Base-by-base conservation (phyloP, 2,329 filamentous ascomycete genomes). In the Botrytis sinoallii region DNA sequence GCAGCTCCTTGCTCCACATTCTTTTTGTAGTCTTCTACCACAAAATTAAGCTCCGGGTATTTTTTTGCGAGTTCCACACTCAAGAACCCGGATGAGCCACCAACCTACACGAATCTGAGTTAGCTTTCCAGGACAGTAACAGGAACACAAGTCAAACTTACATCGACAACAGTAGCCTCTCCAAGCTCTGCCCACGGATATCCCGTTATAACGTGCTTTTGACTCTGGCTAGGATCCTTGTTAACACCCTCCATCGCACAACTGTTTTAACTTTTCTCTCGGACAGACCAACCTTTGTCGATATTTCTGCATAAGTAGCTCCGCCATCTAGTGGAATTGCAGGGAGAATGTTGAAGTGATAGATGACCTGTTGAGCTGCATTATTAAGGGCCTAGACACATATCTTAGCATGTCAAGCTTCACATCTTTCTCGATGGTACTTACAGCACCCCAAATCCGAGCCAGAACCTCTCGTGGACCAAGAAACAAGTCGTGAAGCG, bases 121-220 rank as follows among this genome's bases (percentile, higher is more conserved):
- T 55, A 65, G 48, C 29, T 68, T 44, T 29, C 12, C 12, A 42
- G 46, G 25, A 16, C 25, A 9, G 12, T 3, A 44, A 40, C 20
- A 29, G 3, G 40, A 38, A 35, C 42, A 12, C 18, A 35, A 59
- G 68, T 57, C 25, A 55, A 22, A 52, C 75, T 72, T 66, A 77
- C 74, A 72, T 81, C 79, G 16, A 80, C 78, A 46, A 80, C 75
- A 2, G 75, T 79, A 20, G 75, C 78, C 8, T 79, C 71, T 20
- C 74, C 74, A 29, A 80, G 74, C 6, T 75, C 74, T 29, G 65
- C 77, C 80, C 80, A 81, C 2, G 60, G 75, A 78, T 46, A 77
- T 44, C 70, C 61, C 10, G 29, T 66, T 14, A 67, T 46, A 57
- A 72, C 70, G 12, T 72, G 70, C n/a, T 65, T 46, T 16, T 40